These are phyloP conservation scores for Penicillium pancosmium DNA, from an alignment of 495 filamentous ascomycete genomes.

Conservation along the genomic window DNA sequence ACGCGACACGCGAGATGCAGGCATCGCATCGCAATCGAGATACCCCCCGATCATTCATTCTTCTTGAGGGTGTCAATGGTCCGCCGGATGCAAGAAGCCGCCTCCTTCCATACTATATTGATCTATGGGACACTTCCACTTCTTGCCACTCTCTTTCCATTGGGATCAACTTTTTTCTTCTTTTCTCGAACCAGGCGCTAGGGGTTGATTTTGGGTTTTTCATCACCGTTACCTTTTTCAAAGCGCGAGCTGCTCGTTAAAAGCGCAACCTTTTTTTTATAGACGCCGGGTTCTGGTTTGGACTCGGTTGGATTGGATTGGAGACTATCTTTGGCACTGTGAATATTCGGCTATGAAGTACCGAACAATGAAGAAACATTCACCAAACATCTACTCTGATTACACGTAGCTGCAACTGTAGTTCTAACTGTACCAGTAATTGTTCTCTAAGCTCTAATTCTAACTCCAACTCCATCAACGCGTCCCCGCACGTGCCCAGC, in stretches of 20 bases:
- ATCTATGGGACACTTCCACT: constrained; percentile 5
- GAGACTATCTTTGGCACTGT: constrained; percentile 15
- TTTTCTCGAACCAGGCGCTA: constrained; percentile 38
- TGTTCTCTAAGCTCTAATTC: not conserved
- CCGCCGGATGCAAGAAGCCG: constrained; percentile 3
- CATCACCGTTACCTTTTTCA: constrained; percentile 19
- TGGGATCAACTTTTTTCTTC: constrained; percentile 21
- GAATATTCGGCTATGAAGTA: constrained; percentile 35
- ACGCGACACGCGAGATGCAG: not conserved
- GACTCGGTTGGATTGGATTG: constrained; percentile 18
- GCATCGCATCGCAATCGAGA: not conserved
- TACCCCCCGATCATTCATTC: not conserved
- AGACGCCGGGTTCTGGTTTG: constrained; percentile 24
- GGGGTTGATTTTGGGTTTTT: constrained; percentile 44
- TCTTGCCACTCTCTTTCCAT: constrained; percentile 18
- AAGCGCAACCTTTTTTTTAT: constrained; percentile 25
- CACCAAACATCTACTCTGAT: not conserved
- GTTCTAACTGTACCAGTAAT: not conserved
- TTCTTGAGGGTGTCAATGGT: constrained; percentile 4
- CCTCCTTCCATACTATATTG: constrained; percentile 3
- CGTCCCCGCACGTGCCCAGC: constrained; percentile 14
- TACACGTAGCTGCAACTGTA: not conserved
- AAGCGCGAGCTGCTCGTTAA: constrained; percentile 31
- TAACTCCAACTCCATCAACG: not conserved
- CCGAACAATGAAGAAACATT: constrained; percentile 11